Percentiles rank a stretch among this genome's conserved stretches.
Evolutionary conservation across 2,329 filamentous ascomycete species (phyloP).

Genomic region (Penicillium sp.): DNA sequence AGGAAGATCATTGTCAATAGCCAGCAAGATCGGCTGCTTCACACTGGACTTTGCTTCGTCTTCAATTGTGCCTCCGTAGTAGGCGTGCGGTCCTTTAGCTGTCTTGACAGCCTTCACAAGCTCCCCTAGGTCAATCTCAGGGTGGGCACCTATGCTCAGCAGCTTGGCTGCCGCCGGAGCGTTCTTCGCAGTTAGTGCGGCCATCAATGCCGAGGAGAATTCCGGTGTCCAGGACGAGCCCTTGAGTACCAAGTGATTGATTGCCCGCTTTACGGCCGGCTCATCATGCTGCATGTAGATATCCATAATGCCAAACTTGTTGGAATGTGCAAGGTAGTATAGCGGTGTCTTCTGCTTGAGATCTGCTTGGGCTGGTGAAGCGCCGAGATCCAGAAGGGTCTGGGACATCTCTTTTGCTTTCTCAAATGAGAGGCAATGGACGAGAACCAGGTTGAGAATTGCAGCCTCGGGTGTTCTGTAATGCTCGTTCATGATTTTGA

Average conservation of each 20-base stretch:
- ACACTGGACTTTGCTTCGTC: slow-evolving; percentile 47
- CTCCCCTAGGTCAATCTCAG: slow-evolving; percentile 58
- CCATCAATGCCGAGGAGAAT: slow-evolving; percentile 54
- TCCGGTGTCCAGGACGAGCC: slow-evolving; percentile 31
- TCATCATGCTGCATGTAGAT: slow-evolving; percentile 55
- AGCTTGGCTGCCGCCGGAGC: slow-evolving; percentile 57
- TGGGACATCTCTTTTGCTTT: slow-evolving; percentile 64
- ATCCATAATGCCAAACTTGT: slow-evolving; percentile 47
- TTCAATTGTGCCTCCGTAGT: slow-evolving; percentile 47
- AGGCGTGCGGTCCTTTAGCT: not conserved
- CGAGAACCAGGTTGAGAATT: slow-evolving; percentile 68
- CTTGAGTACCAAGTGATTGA: slow-evolving; percentile 63
- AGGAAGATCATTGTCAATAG: slow-evolving; percentile 53
- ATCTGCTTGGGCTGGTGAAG: slow-evolving; percentile 71
- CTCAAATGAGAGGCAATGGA: slow-evolving; percentile 61
- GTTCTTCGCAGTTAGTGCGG: slow-evolving; percentile 54
- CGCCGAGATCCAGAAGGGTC: slow-evolving; percentile 66
- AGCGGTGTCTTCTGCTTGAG: slow-evolving; percentile 62
- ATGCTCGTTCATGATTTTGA: slow-evolving; percentile 58
- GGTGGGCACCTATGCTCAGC: slow-evolving; percentile 61
- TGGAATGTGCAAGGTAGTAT: slow-evolving; percentile 59
- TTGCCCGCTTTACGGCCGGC: slow-evolving; percentile 59
- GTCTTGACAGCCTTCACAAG: slow-evolving; percentile 31
- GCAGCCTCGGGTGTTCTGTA: slow-evolving; percentile 54
- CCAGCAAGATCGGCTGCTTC: slow-evolving; percentile 66